phyloP scores from a whole-genome alignment of 164 flowering plant genomes.

The Malania oleifera region DNA sequence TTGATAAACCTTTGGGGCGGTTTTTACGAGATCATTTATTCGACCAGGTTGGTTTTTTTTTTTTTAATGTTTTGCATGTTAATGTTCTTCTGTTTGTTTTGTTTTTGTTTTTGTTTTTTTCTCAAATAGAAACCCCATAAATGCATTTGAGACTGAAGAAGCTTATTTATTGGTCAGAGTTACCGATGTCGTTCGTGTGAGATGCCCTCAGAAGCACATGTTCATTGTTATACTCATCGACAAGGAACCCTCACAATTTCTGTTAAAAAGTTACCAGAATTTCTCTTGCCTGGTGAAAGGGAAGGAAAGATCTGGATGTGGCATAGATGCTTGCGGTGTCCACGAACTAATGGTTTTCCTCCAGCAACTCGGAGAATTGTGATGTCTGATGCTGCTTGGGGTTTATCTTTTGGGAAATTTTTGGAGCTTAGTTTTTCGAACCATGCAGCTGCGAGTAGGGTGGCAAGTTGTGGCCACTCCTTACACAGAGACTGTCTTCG shows the following conservation, averaged over 20 bases:
- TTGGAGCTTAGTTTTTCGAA: slow-evolving; percentile 99
- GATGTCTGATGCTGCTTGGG: slow-evolving; percentile 99
- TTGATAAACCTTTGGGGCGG: slow-evolving; percentile 92
- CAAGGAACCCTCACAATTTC: slow-evolving; percentile 97
- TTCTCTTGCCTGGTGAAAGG: slow-evolving; percentile 70
- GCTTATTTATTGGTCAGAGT: slow-evolving; percentile 38
- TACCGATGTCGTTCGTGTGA: slow-evolving; percentile 78
- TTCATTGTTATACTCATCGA: slow-evolving; percentile 92
- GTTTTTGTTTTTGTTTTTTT: neutral
- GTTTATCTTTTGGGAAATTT: slow-evolving; percentile 96
- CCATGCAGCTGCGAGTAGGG: slow-evolving; percentile 99
- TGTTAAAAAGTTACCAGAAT: slow-evolving; percentile 75
- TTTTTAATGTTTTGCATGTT: neutral
- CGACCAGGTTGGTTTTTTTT: slow-evolving; percentile 56
- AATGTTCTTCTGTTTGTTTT: no score
- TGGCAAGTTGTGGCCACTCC: slow-evolving; percentile 98
- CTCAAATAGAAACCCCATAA: neutral
- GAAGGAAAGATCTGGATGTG: slow-evolving; percentile 99
- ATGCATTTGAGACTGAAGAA: slow-evolving; percentile 7
- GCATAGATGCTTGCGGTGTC: slow-evolving; percentile 92
- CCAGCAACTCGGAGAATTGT: slow-evolving; percentile 88
- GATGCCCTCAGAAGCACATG: slow-evolving; percentile 97
- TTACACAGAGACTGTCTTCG: slow-evolving; percentile 97
- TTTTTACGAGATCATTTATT: slow-evolving; percentile 84
- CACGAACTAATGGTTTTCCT: slow-evolving; percentile 73